Conservation (phyloP, 345 rosid species). For the Pistacia vera region DNA sequence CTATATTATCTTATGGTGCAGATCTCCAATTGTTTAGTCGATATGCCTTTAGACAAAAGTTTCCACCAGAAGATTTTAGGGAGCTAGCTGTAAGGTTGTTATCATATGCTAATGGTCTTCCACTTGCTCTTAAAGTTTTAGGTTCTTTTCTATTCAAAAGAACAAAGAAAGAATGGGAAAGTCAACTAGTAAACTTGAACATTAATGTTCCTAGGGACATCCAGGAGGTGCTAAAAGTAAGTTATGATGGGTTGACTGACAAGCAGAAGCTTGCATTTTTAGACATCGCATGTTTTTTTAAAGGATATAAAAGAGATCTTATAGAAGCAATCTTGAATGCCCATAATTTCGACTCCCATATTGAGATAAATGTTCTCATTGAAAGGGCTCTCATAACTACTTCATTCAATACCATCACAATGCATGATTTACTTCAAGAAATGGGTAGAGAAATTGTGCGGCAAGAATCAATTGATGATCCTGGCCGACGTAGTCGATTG, state of each 20-base stretch:
- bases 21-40: slow-evolving; percentile 13
- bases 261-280: too few relatives aligned
- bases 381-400: slow-evolving; percentile 33
- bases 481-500: too few relatives aligned
- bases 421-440: slow-evolving; percentile 34
- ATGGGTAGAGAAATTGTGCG: too few relatives aligned
- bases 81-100: background rate
- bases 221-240: background rate
- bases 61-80: background rate
- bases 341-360: background rate
- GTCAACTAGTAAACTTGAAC: background rate
- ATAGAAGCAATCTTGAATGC: slow-evolving; percentile 15
- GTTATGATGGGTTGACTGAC: too few relatives aligned
- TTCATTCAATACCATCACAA: slow-evolving; percentile 10
- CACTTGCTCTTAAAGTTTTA: slow-evolving; percentile 24
- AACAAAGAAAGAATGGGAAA: slow-evolving; percentile 9
- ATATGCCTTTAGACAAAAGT: slow-evolving; percentile 16
- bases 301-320: too few relatives aligned
- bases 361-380: slow-evolving; percentile 9
- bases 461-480: too few relatives aligned
- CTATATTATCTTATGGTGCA: too few relatives aligned
- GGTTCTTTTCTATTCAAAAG: slow-evolving; percentile 6
- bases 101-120: slow-evolving; percentile 20
- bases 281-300: too few relatives aligned
- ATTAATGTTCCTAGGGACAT: background rate